Base-by-base conservation (phyloP, 2,329 filamentous ascomycete genomes). In the Exophiala oligosperma region DNA sequence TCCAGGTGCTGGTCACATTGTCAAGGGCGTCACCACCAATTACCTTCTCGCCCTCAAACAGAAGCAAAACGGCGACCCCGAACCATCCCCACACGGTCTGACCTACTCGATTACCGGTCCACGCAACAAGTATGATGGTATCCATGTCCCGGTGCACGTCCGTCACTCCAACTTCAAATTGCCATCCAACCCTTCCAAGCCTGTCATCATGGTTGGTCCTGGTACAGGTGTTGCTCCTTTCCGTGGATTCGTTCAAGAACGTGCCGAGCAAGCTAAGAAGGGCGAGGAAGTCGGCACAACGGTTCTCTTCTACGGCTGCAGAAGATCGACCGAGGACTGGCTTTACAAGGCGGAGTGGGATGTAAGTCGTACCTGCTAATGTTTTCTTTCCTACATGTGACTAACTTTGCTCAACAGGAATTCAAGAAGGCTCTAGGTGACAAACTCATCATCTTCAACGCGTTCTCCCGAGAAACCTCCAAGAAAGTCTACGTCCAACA, bases 161-260 rank as follows among this genome's bases (percentile, higher is more conserved):
- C 91, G 94, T 64, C 93, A 97, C 78, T 97, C 94, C 64, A 99
- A 97, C 80, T 99, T 99, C 85, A 97, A 97, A 80, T 85, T 99
- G 29, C 94, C 94, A 7, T 97, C 94, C 14, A 92, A 99, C 69
- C 92, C 94, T 3, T 85, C 89, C 49, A 96, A 95, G 77, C 94
- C 94, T 29, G 81, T 99, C 68, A 96, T 99, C 74, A 92, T 97
- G 87, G 86, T 97, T 67, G 94, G 94, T 24, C 94, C 94, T 11
- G 94, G 94, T 71, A 97, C 94, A 53, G 94, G 94, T 80, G 92
- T 97, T 55, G 94, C 94, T 26, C 94, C 94, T 17, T 97, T 99
- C 86, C 88, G 94, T 66, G 94, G 84, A 5, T 99, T 99, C 72
- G 83, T 99, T 8, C 94, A 97, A 72, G 94, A 99, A 76, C 86